These are phyloP conservation scores for Chlorociboria aeruginascens DNA, from an alignment of 495 filamentous ascomycete species.

Conservation along the genomic window DNA sequence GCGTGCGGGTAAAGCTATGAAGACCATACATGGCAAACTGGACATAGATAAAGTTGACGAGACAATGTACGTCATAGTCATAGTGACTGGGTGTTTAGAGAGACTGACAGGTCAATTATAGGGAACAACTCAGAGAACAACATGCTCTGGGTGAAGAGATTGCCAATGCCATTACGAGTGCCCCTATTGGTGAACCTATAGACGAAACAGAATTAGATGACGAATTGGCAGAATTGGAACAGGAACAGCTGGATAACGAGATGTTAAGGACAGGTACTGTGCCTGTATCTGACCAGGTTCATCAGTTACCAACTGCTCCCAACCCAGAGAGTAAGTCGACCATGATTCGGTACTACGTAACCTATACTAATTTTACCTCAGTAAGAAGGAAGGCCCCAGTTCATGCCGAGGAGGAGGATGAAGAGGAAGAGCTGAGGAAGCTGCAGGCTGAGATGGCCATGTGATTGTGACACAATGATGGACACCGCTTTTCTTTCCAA, in stretches of 20 bases:
- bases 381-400: constrained; percentile 46
- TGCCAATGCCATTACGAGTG: constrained; percentile 64
- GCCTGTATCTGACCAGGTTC: constrained; percentile 53
- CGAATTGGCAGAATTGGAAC: constrained; percentile 66
- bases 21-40: constrained; percentile 78
- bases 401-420: constrained; percentile 70
- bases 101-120: constrained; percentile 25
- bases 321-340: constrained; percentile 59
- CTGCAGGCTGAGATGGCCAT: constrained; percentile 97
- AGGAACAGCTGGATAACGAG: constrained; percentile 80
- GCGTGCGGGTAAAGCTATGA: constrained; percentile 78
- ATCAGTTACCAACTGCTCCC: constrained; percentile 57
- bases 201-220: constrained; percentile 82
- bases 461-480: constrained; percentile 31
- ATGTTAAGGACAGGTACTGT: constrained; percentile 82
- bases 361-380: constrained; percentile 20
- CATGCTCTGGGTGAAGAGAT: constrained; percentile 91
- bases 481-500: constrained; percentile 7
- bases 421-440: constrained; percentile 89
- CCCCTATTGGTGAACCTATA: constrained; percentile 53
- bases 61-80: constrained; percentile 65
- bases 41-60: constrained; percentile 88
- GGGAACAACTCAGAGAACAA: constrained; percentile 88
- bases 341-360: constrained; percentile 10
- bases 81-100: constrained; percentile 8